phyloP scores from a whole-genome alignment of 352 stramenopile genomes.

The Vaucheria bursata region DNA sequence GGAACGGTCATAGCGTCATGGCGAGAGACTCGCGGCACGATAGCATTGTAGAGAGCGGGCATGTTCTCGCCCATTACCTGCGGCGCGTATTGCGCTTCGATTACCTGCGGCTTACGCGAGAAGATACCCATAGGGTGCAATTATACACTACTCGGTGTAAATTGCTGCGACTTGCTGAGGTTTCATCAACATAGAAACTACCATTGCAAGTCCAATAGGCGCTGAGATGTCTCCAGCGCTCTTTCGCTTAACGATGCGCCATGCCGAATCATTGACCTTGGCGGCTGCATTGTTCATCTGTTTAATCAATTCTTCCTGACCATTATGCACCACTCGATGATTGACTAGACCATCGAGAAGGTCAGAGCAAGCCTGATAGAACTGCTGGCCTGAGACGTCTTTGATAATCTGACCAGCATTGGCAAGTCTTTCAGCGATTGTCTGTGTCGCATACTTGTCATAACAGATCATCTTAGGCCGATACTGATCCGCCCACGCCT shows the following conservation, averaged over 20 bases:
- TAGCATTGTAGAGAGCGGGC: not conserved
- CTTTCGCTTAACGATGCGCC: not conserved
- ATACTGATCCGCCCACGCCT: not conserved
- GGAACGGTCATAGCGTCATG: not conserved
- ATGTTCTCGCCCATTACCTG: not conserved
- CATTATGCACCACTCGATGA: not conserved
- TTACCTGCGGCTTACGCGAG: slow-evolving; percentile 4
- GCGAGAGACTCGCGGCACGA: not conserved
- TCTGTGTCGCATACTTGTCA: not conserved
- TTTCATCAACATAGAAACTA: not conserved
- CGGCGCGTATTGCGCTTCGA: not conserved
- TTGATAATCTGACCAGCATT: not conserved
- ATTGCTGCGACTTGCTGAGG: not conserved
- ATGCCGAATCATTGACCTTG: not conserved
- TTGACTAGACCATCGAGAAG: not conserved
- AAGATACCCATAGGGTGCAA: not conserved
- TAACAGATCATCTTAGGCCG: not conserved
- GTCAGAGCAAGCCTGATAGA: not conserved
- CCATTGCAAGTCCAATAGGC: not conserved
- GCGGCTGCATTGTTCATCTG: not conserved
- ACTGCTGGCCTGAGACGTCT: not conserved
- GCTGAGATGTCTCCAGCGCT: not conserved
- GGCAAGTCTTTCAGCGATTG: not conserved
- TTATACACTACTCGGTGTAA: slow-evolving; percentile 3
- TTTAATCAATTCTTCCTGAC: not conserved